Percentiles rank a stretch among this genome's conserved stretches.
These are phyloP conservation scores for Fallopia convolvulus DNA, from an alignment of 148 eudicot genomes.

Conservation along the genomic window DNA sequence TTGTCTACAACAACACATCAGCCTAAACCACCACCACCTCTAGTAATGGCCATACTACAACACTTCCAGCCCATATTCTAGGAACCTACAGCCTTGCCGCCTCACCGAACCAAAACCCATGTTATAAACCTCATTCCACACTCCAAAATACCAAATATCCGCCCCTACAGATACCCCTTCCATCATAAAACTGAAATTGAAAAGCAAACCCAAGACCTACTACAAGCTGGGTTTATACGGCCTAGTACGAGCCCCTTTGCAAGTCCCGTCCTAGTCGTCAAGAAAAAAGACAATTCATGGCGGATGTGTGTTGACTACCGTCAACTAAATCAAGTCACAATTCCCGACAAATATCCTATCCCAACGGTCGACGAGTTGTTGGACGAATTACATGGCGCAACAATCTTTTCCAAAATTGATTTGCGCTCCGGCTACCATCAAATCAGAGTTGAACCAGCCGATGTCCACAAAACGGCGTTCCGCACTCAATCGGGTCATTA, in stretches of 20 bases:
- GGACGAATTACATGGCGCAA: slow-evolving; percentile 8
- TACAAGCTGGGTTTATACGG: neutral
- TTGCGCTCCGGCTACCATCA: slow-evolving; percentile 9
- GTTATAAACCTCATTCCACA: neutral
- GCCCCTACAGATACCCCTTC: neutral
- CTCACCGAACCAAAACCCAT: neutral
- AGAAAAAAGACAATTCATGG: neutral
- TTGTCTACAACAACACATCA: too few species aligned
- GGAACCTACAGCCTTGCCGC: neutral
- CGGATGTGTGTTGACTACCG: slow-evolving; percentile 6
- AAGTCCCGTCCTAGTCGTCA: neutral
- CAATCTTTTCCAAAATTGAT: slow-evolving; percentile 3
- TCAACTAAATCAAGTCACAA: neutral
- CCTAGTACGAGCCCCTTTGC: neutral
- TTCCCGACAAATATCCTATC: neutral
- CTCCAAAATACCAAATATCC: neutral
- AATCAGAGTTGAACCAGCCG: neutral
- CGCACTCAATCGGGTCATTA: neutral
- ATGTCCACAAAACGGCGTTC: neutral
- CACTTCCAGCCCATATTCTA: too few species aligned
- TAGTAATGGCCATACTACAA: too few species aligned
- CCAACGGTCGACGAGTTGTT: neutral
- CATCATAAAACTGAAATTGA: neutral
- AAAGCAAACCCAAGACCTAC: neutral
- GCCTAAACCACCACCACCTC: too few species aligned